phyloP scores from a whole-genome alignment of 2,329 filamentous ascomycete species.

The Talaromyces albobiverticillius region DNA sequence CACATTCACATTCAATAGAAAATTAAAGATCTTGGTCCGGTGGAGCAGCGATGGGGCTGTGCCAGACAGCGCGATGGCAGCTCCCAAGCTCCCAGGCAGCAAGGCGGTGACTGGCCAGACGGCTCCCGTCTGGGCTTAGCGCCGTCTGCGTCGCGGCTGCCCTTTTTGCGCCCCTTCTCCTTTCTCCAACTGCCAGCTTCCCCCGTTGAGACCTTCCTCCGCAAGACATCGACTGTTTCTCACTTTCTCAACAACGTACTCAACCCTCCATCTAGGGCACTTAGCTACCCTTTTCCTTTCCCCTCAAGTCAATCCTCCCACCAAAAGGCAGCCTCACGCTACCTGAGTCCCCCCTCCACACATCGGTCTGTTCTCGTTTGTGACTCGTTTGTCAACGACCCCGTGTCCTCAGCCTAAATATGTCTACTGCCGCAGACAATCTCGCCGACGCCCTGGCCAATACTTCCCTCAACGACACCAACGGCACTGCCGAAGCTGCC shows the following conservation, averaged over 20 bases:
- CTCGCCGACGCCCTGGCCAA: constrained; percentile 65
- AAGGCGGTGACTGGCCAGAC: neutral
- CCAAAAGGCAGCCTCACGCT: constrained; percentile 45
- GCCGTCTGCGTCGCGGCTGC: constrained; percentile 17
- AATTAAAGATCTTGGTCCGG: no score
- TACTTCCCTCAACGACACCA: constrained; percentile 60
- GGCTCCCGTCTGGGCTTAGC: constrained; percentile 8
- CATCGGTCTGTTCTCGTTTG: constrained; percentile 24
- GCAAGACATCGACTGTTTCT: constrained; percentile 18
- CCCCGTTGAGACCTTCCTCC: constrained; percentile 8
- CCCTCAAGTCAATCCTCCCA: constrained; percentile 51
- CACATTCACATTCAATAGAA: no score
- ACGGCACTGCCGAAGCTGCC: constrained; percentile 74
- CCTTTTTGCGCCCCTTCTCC: constrained; percentile 22
- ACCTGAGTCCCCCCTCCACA: constrained; percentile 63
- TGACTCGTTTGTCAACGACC: constrained; percentile 12
- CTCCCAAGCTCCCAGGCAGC: neutral
- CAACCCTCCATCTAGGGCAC: constrained; percentile 70
- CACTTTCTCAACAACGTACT: constrained; percentile 19
- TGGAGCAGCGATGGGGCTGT: no score
- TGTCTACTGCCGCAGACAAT: constrained; percentile 81
- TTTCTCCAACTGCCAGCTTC: constrained; percentile 16
- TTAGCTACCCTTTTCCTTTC: constrained; percentile 73
- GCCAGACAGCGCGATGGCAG: no score
- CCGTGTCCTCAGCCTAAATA: constrained; percentile 55